Percentiles rank a stretch among this genome's conserved stretches.
Evolutionary conservation across 805 yeast species (phyloP).

Genomic region (Cyberlindnera veronae): DNA sequence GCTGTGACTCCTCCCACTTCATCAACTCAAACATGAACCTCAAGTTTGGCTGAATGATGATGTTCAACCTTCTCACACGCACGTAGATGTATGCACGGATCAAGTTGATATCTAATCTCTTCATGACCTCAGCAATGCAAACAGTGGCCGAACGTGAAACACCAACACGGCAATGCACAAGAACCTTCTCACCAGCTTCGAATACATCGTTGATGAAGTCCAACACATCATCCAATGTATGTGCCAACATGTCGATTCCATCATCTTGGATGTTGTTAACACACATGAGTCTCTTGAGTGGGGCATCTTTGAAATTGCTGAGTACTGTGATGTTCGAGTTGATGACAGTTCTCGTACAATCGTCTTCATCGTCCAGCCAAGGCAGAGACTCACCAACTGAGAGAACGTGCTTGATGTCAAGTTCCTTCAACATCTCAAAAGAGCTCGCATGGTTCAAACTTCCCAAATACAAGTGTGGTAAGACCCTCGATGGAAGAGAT

Average conservation of each 20-base stretch:
- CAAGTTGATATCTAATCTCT: slow-evolving; percentile 58
- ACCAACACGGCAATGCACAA: slow-evolving; percentile 94
- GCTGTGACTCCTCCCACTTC: slow-evolving; percentile 49
- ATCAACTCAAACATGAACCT: slow-evolving; percentile 88
- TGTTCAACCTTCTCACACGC: slow-evolving; percentile 85
- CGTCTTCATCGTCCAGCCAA: slow-evolving; percentile 46
- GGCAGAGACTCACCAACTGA: slow-evolving; percentile 80
- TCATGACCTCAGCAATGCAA: slow-evolving; percentile 93
- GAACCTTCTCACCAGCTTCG: slow-evolving; percentile 43
- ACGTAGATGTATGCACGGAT: slow-evolving; percentile 83
- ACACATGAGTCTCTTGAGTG: slow-evolving; percentile 40
- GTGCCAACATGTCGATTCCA: slow-evolving; percentile 76
- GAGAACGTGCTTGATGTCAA: slow-evolving; percentile 72
- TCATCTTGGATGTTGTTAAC: slow-evolving; percentile 82
- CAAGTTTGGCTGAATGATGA: slow-evolving; percentile 90
- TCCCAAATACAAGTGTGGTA: slow-evolving; percentile 84
- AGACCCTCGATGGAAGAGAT: slow-evolving; percentile 76
- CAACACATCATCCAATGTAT: slow-evolving; percentile 59
- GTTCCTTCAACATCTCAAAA: slow-evolving; percentile 52
- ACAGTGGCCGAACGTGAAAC: slow-evolving; percentile 94
- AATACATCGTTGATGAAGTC: slow-evolving; percentile 59
- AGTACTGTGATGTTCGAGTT: slow-evolving; percentile 21
- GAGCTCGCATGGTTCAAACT: slow-evolving; percentile 78
- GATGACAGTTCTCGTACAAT: slow-evolving; percentile 14
- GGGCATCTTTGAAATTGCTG: slow-evolving; percentile 14